Evolutionary conservation across 2,329 filamentous ascomycete genomes (phyloP), one percentile per base, ranked within the genome.

Genomic region (Xylariaceae sp.): DNA sequence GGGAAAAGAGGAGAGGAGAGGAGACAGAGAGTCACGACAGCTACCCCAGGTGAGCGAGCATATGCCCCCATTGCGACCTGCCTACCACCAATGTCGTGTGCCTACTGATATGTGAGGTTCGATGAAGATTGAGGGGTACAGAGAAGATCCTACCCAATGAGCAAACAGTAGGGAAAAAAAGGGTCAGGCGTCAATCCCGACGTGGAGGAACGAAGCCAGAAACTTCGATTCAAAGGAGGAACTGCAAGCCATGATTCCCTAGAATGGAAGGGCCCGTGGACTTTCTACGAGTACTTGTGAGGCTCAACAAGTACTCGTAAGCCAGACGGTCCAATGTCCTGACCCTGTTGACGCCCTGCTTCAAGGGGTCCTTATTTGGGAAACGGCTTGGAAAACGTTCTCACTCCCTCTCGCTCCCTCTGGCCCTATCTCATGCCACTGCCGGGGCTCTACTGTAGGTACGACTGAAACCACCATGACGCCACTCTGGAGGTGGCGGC

Each of bases 401-500:
- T 42, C 37, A 9, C 11, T 42, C 11, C 8, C 11, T 7, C 11
- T 42, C 11, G 37, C 11, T 42, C 37, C 5, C 23, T 30, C 23
- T 42, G 37, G 9, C 37, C 37, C 8, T 13, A 42, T 45, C 11
- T 45, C 42, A 45, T 45, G 10, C 42, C 42, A 45, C 13, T 45
- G 10, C 13, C 44, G 45, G 39, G 39, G 51, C 49, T 18, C 17
- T 37, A 51, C 39, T 49, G 53, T 13, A 56, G 42, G 23, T 51
- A 51, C 23, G 23, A 51, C 23, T 51, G 49, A 30, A 5, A 51
- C 23, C 18, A 23, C 23, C 37, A 54, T 51, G 53, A 48, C 61
- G 61, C 61, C 61, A 63, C 59, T 56, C 50, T 61, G 58, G 57
- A 61, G 57, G 57, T 61, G 54, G 53, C 51, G 58, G 48, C 42